These are phyloP conservation scores for Metschnikowia lunata DNA, from an alignment of 805 yeast species.

Conservation along the genomic window DNA sequence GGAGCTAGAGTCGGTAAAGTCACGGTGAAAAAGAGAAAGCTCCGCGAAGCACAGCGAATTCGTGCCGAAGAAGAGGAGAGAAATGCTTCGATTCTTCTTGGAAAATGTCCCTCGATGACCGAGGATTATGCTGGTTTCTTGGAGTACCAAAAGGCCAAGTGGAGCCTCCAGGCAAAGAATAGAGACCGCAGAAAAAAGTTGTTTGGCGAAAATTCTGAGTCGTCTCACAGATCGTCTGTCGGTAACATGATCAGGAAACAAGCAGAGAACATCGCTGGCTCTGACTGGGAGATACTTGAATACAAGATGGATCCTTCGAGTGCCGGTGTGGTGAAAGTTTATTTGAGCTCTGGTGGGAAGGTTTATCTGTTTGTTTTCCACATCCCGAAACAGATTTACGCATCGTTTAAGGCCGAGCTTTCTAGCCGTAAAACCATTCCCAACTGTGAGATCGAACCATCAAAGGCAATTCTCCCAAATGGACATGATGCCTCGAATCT, in stretches of 20 bases:
- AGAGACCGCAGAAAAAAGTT: constrained; percentile 67
- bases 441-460: constrained; percentile 53
- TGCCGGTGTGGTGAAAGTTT: constrained; percentile 78
- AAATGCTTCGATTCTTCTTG: constrained; percentile 44
- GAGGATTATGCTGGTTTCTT: constrained; percentile 68
- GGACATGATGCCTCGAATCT: constrained; percentile 53
- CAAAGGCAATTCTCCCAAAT: constrained; percentile 63
- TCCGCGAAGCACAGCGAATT: constrained; percentile 18
- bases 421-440: constrained; percentile 40
- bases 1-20: constrained; percentile 40
- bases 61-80: constrained; percentile 43
- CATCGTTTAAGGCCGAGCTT: constrained; percentile 54
- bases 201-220: constrained; percentile 63
- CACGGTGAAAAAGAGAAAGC: constrained; percentile 43
- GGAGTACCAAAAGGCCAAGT: constrained; percentile 75
- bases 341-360: constrained; percentile 61
- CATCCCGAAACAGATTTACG: constrained; percentile 68
- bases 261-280: constrained; percentile 72
- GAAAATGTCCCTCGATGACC: constrained; percentile 60
- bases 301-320: constrained; percentile 48
- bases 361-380: constrained; percentile 70
- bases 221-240: constrained; percentile 55
- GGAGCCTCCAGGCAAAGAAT: constrained; percentile 75
- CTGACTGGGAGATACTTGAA: constrained; percentile 84
- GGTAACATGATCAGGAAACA: constrained; percentile 69